Evolutionary conservation across 768 basidiomycete species (phyloP).

Genomic region (Leccinum disarticulatum): DNA sequence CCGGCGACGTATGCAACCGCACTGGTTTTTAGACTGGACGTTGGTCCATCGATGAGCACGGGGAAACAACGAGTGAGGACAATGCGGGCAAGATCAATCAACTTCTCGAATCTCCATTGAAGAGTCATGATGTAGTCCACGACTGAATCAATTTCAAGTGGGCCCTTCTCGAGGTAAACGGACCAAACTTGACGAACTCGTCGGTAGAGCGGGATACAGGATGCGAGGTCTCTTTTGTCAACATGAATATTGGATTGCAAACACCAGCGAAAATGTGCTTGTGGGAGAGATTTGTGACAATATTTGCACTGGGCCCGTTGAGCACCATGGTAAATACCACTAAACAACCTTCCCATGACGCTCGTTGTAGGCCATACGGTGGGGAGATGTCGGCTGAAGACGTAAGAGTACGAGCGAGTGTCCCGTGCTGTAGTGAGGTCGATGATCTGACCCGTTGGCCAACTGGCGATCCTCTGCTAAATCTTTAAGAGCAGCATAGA

Average conservation of each 20-base stretch:
- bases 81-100: slow-evolving; percentile 93
- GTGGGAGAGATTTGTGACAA: slow-evolving; percentile 70
- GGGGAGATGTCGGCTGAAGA: slow-evolving; percentile 84
- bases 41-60: slow-evolving; percentile 96
- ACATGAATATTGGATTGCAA: slow-evolving; percentile 73
- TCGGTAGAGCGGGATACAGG: slow-evolving; percentile 46
- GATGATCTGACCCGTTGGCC: slow-evolving; percentile 89
- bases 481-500: too few relatives aligned
- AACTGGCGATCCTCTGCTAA: slow-evolving; percentile 51
- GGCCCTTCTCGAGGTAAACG: slow-evolving; percentile 85
- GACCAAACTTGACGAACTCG: slow-evolving; percentile 80
- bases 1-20: slow-evolving; percentile 88
- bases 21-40: slow-evolving; percentile 96
- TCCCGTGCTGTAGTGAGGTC: slow-evolving; percentile 98
- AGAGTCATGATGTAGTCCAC: slow-evolving; percentile 91
- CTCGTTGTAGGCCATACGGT: slow-evolving; percentile 76
- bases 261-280: slow-evolving; percentile 76
- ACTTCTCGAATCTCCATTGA: slow-evolving; percentile 73
- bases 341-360: slow-evolving; percentile 93
- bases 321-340: slow-evolving; percentile 99
- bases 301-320: slow-evolving; percentile 64
- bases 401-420: slow-evolving; percentile 83
- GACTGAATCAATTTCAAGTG: slow-evolving; percentile 55
- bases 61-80: slow-evolving; percentile 87
- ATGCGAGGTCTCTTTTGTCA: slow-evolving; percentile 64